Evolutionary conservation across 495 filamentous ascomycete species (phyloP), one percentile per base, ranked within the genome.

Genomic region (Penicillium silybi): DNA sequence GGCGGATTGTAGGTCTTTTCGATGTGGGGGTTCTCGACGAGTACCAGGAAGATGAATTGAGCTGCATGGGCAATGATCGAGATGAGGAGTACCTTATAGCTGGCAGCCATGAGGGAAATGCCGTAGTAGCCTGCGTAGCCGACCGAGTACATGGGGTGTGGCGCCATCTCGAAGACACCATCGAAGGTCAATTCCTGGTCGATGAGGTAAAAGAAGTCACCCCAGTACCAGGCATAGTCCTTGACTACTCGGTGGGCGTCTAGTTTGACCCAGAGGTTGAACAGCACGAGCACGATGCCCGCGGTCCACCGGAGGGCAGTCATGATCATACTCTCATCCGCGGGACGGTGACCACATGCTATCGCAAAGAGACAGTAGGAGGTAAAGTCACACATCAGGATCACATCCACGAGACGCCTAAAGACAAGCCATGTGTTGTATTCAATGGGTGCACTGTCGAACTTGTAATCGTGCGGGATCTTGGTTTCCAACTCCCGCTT

Each of bases 161-260:
- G 93, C 41, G 95, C 93, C 88, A 98, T 95, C 71, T 98, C 93
- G 66, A 97, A 98, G 47, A 97, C 92, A 42, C 95, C 95, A 64
- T 98, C 95, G 58, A 98, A 97, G 27, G 93, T 97, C 62, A 98
- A 78, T 65, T 97, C 89, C 66, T 97, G 90, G 67, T 98, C 95
- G 64, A 97, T 90, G 66, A 98, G 85, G 73, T 89, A 98, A 78
- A 98, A 98, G 74, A 97, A 98, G 64, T 98, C 93, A 46, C 93
- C 93, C 93, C 93, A 98, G 72, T 97, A 98, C 93, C 93, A 98
- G 18, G 93, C 93, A 74, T 90, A 98, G 67, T 98, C 95, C 72
- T 97, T 97, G 59, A 98, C 93, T n/a, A 98, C 93, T 46, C 93
- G 77, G 69, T 97, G 93, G 17, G 93, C 93, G 68, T 98, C 93